These are phyloP conservation scores for Lasiosphaeria miniovina DNA, from an alignment of 495 filamentous ascomycete species.

Conservation along the genomic window DNA sequence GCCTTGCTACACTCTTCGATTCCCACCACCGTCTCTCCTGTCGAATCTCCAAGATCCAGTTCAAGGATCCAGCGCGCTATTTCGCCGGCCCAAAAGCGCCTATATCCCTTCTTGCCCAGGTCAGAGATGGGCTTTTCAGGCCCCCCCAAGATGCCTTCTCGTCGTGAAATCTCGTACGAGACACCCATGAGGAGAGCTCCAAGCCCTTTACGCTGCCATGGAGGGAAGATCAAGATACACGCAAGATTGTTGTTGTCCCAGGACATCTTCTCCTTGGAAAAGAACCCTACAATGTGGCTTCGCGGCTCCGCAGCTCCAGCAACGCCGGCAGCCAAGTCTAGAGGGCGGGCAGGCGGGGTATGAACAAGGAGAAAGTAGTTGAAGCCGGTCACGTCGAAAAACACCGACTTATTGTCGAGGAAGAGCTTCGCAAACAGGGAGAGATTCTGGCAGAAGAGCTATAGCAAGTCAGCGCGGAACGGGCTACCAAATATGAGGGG, in stretches of 20 bases:
- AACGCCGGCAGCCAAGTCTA: conserved; percentile 21
- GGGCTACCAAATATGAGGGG: neutral
- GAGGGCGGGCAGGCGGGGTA: conserved; percentile 46
- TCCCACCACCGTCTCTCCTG: conserved; percentile 29
- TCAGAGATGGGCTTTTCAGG: conserved; percentile 92
- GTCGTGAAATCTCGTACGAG: conserved; percentile 85
- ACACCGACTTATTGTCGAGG: conserved; percentile 96
- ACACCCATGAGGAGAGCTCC: conserved; percentile 89
- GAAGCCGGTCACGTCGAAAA: conserved; percentile 93
- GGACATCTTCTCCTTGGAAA: conserved; percentile 95
- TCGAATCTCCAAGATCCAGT: conserved; percentile 30
- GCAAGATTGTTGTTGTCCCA: conserved; percentile 99
- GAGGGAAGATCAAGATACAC: conserved; percentile 94
- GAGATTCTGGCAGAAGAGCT: conserved; percentile 93
- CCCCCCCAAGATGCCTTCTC: conserved; percentile 81
- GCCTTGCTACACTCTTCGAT: conserved; percentile 46
- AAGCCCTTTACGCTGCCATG: conserved; percentile 86
- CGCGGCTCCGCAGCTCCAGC: conserved; percentile 19
- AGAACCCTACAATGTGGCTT: conserved; percentile 81
- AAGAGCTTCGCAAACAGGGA: conserved; percentile 98
- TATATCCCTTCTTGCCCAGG: conserved; percentile 75
- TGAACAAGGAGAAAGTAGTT: conserved; percentile 87
- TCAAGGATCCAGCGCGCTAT: conserved; percentile 63
- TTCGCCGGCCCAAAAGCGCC: conserved; percentile 77
- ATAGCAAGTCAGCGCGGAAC: conserved; percentile 9